Percentiles rank a stretch among this genome's conserved stretches.
Conservation (phyloP, 805 yeast genomes). For the Pichia ethanolica region DNA sequence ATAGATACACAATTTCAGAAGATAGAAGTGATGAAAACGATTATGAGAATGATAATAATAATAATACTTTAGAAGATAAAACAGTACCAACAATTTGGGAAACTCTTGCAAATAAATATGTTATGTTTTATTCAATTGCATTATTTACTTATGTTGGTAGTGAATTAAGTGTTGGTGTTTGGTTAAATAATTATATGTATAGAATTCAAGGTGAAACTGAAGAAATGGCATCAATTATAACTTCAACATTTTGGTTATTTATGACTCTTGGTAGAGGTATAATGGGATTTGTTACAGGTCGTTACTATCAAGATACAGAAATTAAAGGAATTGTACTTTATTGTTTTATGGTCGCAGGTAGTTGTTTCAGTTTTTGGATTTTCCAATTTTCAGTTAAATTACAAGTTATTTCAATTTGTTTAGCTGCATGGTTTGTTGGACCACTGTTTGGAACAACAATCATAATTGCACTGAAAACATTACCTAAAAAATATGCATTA, state of each 20-base stretch:
- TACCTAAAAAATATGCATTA: conserved; percentile 56
- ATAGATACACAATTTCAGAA: conserved; percentile 22
- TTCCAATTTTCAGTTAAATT: conserved; percentile 17
- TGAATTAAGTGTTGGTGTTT: conserved; percentile 46
- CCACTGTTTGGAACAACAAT: conserved; percentile 64
- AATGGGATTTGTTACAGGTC: conserved; percentile 43
- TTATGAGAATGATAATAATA: conserved; percentile 13
- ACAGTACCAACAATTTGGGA: conserved; percentile 13
- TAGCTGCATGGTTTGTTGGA: conserved; percentile 44
- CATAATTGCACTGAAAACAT: conserved; percentile 50
- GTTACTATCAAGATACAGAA: conserved; percentile 32
- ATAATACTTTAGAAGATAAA: not conserved
- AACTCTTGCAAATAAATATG: conserved; percentile 29
- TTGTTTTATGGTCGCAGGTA: conserved; percentile 28
- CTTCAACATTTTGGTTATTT: conserved; percentile 46
- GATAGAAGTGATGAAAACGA: conserved; percentile 9
- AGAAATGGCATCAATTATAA: conserved; percentile 36
- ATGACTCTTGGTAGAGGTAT: conserved; percentile 41
- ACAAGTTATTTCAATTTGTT: conserved; percentile 31
- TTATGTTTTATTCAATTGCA: conserved; percentile 34
- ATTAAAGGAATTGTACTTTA: conserved; percentile 36
- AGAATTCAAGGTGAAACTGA: conserved; percentile 34
- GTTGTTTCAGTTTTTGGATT: conserved; percentile 29
- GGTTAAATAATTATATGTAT: conserved; percentile 42
- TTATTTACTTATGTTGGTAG: conserved; percentile 46